Evolutionary conservation across 306 rosid species (phyloP).

Genomic region (Trifolium dubium): DNA sequence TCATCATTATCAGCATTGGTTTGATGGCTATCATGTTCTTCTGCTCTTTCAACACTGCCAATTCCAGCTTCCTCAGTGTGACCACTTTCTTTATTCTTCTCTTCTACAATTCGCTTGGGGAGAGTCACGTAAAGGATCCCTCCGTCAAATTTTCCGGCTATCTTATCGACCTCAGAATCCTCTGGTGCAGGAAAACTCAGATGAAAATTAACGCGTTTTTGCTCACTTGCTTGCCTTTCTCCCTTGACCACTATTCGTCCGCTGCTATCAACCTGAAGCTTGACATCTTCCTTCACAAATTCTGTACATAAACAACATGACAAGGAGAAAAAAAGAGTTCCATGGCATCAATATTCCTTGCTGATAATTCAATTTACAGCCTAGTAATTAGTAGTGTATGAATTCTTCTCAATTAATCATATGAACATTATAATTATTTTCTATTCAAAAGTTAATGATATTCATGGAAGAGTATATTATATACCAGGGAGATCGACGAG

Average conservation of each 20-base stretch:
- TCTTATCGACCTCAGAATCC: conserved; percentile 52
- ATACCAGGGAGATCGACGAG: conserved; percentile 81
- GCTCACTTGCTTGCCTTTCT: conserved; percentile 52
- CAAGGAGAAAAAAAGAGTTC: background rate
- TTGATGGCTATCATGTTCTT: conserved; percentile 34
- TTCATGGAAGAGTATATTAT: conserved; percentile 38
- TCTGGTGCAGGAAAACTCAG: conserved; percentile 50
- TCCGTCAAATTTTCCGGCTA: conserved; percentile 57
- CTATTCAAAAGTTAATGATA: background rate
- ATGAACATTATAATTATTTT: conserved; percentile 26
- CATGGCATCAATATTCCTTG: background rate
- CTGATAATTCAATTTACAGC: background rate
- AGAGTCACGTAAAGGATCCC: conserved; percentile 66
- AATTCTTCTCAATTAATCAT: conserved; percentile 1
- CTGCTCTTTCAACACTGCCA: conserved; percentile 28
- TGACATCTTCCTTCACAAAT: conserved; percentile 66
- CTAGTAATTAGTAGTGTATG: background rate
- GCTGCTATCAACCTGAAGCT: conserved; percentile 47
- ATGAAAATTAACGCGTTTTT: conserved; percentile 47
- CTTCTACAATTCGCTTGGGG: conserved; percentile 45
- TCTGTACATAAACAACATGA: conserved; percentile 44
- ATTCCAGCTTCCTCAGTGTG: conserved; percentile 23
- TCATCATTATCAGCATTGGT: background rate
- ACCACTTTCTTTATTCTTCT: conserved; percentile 42
- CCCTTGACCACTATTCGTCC: conserved; percentile 54